Conservation (phyloP, 139 green algal species). For the Pleodorina starrii region DNA sequence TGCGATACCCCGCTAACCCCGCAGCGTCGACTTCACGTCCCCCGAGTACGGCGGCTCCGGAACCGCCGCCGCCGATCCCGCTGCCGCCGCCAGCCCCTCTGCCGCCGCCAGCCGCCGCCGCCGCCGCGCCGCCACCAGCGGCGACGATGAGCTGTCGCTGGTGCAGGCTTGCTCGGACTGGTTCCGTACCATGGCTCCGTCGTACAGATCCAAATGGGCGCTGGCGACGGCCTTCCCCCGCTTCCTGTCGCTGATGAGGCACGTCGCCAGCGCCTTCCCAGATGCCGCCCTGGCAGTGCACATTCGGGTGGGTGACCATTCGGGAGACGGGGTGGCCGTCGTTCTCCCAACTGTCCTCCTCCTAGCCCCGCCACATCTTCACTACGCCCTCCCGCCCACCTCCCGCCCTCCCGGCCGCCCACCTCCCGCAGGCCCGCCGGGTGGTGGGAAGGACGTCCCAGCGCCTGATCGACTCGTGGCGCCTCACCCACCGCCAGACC, state of each 20-base stretch:
- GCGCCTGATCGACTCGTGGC: not conserved
- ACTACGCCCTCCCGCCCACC: no score
- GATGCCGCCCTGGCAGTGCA: slow-evolving; percentile 13
- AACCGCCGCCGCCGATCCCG: no score
- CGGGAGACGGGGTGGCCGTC: not conserved
- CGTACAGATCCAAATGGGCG: not conserved
- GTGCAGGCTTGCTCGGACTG: not conserved
- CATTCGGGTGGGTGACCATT: not conserved
- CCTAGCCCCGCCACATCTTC: no score
- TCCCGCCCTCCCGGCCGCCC: no score
- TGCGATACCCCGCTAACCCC: no score
- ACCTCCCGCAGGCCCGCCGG: slow-evolving; percentile 4
- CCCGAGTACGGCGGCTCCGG: slow-evolving; percentile 38
- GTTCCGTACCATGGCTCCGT: slow-evolving; percentile 34
- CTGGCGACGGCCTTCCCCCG: not conserved
- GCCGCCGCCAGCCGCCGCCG: no score
- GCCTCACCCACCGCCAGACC: no score
- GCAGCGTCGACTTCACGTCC: slow-evolving; percentile 29
- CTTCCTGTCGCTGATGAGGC: not conserved
- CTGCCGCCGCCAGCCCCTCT: no score
- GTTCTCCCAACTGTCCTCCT: no score
- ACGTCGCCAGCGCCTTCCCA: slow-evolving; percentile 2
- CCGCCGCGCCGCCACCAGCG: not conserved
- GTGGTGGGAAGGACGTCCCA: not conserved
- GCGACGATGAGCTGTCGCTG: not conserved